Evolutionary conservation across 202 grass and related monocot genomes (phyloP), one percentile per base, ranked within the genome.

Genomic region (Zoysia matrella): DNA sequence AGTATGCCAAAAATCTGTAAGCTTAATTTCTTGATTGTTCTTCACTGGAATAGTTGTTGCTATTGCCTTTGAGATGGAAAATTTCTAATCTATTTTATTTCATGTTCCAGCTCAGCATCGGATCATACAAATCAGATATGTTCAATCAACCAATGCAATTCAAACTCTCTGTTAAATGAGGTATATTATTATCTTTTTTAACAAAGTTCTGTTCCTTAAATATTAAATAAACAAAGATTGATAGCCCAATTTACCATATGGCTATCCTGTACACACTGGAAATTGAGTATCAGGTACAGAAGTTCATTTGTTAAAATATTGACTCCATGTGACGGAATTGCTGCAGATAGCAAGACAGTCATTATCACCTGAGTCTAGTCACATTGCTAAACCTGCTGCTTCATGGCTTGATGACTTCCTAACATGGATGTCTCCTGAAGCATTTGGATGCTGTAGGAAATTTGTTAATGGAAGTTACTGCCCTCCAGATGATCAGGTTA

Each of bases 361-460:
- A 50, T 75, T 98, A 78, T 86, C 84, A 47, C 82, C 92, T 51
- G 78, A 89, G 77, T 84, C 74, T 60, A 98, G 88, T 90, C 92
- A 95, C 72, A 95, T 98, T 75, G 91, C 96, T 72, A 95, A 98
- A 83, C 89, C 96, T 67, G 96, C 92, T 54, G 96, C 96, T 71
- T 98, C 96, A 81, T 98, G 96, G 96, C 92, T 98, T 83, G 96
- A 98, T 88, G 96, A 98, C 81, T 98, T 98, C 81, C 92, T 98
- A 49, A 82, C 91, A 83, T 98, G 95, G 95, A 83, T 98, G 80
- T 98, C 95, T 60, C 95, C 95, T 43, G 95, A 95, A 68, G 95
- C 95, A 83, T 98, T 98, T 74, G 94, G 95, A 69, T 98, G 95
- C 82, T 98, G 95, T 80, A 87, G 95, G 40, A 90, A 95, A 82